Base-by-base conservation (phyloP, 768 basidiomycete species). In the Tremella yokohamensis region DNA sequence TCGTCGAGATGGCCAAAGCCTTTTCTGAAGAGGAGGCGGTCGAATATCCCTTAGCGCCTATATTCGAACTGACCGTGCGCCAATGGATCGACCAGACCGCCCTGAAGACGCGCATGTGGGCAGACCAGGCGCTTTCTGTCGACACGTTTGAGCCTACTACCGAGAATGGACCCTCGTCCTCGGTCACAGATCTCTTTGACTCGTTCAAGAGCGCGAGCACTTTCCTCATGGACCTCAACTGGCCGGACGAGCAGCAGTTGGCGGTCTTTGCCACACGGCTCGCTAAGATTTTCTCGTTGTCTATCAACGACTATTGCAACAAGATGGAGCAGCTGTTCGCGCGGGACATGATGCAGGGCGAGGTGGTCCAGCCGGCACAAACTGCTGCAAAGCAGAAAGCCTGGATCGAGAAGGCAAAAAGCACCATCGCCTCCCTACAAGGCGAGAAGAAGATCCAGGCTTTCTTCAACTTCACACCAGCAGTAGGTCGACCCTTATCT, bases 181-280 rank as follows among this genome's bases (percentile, higher is more conserved):
- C 94, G 0, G 93, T 99, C 54, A 86, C 92, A 20, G 96, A 99
- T 76, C 81, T 99, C 1, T 97, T 98, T 69, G 91, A 91, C 62
- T 96, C 92, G 2, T 81, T 98, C 54, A 84, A 89, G 51, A 91
- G 89, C 66, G 91, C 94, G 0, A 87, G 92, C 68, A 83, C 84
- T 57, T 92, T 96, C 77, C 77, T 99, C 45, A 83, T 89, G 74
- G 88, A 89, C 49, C 79, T 99, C 40, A 84, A 92, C 60, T 99
- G 96, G 96, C 85, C 87, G 11, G 90, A 98, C 70, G 84, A 85
- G 49, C 88, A 88, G 63, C 88, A 93, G 73, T 83, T 89, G 58
- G 91, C 91, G 2, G 81, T 86, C 47, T 99, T 97, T 77, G 87
- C 89, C 69, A 96, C 93, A 0, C 84, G 84, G 57, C 77, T 98